Percentiles rank a stretch among this genome's conserved stretches.
phyloP scores from a whole-genome alignment of 2,329 filamentous ascomycete species.

The Dothideomycetes sp. region DNA sequence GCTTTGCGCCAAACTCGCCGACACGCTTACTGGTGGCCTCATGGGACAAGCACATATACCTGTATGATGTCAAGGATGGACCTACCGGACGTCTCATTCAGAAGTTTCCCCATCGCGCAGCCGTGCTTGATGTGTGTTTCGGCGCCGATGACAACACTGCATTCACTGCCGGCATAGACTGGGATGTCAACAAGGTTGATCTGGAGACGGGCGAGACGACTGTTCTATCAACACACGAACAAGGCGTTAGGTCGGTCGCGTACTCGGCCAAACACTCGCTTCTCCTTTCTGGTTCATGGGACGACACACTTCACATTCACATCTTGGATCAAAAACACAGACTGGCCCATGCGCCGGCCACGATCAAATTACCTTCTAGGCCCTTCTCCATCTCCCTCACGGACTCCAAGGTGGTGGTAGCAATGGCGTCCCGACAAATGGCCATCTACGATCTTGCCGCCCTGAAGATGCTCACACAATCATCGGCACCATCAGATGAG shows the following conservation, averaged over 20 bases:
- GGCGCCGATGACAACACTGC: conserved; percentile 72
- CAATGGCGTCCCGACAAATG: conserved; percentile 88
- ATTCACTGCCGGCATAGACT: conserved; percentile 79
- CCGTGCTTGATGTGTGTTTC: conserved; percentile 86
- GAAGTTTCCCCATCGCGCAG: conserved; percentile 70
- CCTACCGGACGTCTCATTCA: conserved; percentile 53
- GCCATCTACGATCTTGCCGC: conserved; percentile 83
- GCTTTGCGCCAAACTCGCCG: conserved; percentile 69
- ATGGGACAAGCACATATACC: conserved; percentile 86
- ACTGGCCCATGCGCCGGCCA: conserved; percentile 44
- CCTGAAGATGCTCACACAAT: conserved; percentile 46
- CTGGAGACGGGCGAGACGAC: conserved; percentile 61
- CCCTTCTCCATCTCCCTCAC: conserved; percentile 75
- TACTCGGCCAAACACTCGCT: conserved; percentile 72
- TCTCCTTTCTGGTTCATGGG: conserved; percentile 87
- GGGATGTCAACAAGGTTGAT: conserved; percentile 66
- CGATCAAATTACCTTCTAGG: conserved; percentile 67
- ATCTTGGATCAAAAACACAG: conserved; percentile 37
- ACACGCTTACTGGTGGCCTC: conserved; percentile 77
- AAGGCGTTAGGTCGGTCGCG: conserved; percentile 71
- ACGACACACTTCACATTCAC: conserved; percentile 80
- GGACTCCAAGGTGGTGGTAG: conserved; percentile 79
- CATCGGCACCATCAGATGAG: conserved; percentile 22
- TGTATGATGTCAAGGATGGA: conserved; percentile 59
- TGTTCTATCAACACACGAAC: conserved; percentile 65